A percentile compares a stretch with the other conserved stretches of the same genome.
Conservation (phyloP, 306 rosid species). For the Prunus mira region DNA sequence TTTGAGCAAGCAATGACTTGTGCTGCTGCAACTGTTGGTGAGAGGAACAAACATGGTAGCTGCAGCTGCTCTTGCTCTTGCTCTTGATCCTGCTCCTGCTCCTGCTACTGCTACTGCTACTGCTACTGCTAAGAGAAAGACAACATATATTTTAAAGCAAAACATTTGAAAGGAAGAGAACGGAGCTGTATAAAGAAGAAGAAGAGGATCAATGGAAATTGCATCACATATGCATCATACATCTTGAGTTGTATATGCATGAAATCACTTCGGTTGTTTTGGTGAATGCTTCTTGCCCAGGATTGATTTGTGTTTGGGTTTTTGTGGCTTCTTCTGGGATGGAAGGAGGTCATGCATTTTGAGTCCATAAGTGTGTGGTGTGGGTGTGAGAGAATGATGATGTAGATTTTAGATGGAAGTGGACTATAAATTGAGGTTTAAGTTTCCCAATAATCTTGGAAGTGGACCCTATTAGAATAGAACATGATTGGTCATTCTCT, state of each 20-base stretch:
- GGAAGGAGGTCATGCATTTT: constrained; percentile 18
- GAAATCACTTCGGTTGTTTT: constrained; percentile 13
- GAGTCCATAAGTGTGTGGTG: constrained; percentile 32
- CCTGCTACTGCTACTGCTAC: neutral
- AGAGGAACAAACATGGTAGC: constrained; percentile 18
- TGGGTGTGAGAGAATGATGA: neutral
- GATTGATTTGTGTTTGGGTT: constrained; percentile 18
- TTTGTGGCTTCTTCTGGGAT: constrained; percentile 21
- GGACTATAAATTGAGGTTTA: neutral
- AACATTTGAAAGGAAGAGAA: neutral
- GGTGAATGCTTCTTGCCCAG: constrained; percentile 6
- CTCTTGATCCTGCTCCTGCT: neutral
- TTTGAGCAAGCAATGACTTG: neutral
- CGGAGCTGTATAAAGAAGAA: too few species aligned
- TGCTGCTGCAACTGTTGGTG: constrained; percentile 14
- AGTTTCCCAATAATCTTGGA: constrained; percentile 43
- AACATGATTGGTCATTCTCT: neutral
- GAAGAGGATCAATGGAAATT: neutral
- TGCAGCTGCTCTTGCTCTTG: constrained; percentile 6
- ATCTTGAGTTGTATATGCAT: constrained; percentile 40
- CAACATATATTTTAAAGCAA: neutral
- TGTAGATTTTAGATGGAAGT: neutral
- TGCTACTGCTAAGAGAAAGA: constrained; percentile 7
- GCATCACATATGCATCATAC: constrained; percentile 31
- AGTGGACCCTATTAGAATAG: constrained; percentile 19